phyloP scores from a whole-genome alignment of 805 yeast genomes.

The Saccharomycopsis selenospora region DNA sequence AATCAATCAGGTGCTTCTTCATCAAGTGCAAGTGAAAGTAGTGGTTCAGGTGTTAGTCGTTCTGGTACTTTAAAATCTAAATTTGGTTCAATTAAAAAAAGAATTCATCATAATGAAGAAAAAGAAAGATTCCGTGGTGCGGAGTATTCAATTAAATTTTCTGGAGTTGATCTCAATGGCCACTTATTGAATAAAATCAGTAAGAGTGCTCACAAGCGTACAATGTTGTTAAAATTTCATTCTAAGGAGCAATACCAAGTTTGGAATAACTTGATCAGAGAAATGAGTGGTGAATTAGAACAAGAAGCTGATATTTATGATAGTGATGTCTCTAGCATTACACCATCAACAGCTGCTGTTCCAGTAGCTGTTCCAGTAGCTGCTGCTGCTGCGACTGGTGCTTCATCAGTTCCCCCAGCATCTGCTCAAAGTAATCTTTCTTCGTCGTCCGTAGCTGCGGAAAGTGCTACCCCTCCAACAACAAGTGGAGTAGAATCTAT shows the following conservation, averaged over 20 bases:
- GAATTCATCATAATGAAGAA: not conserved
- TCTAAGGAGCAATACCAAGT: slow-evolving; percentile 15
- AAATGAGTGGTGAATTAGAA: slow-evolving; percentile 19
- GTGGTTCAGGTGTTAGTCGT: not conserved
- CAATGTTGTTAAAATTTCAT: slow-evolving; percentile 17
- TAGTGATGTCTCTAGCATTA: not conserved
- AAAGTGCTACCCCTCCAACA: not conserved
- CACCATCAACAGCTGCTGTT: not conserved
- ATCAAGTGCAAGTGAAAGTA: not conserved
- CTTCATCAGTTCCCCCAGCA: not conserved
- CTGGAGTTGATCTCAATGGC: slow-evolving; percentile 19
- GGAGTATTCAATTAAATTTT: slow-evolving; percentile 16
- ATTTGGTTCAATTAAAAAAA: slow-evolving; percentile 16
- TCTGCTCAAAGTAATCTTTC: not conserved
- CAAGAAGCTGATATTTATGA: slow-evolving; percentile 17
- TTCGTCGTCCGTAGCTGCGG: not conserved
- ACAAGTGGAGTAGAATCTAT: not conserved
- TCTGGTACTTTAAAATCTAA: slow-evolving; percentile 14
- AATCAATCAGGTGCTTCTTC: not conserved
- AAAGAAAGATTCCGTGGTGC: not conserved
- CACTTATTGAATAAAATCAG: slow-evolving; percentile 17
- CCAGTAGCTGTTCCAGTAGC: slow-evolving; percentile 3
- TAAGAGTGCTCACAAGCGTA: slow-evolving; percentile 20
- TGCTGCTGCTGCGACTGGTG: slow-evolving; percentile 4
- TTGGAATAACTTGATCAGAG: slow-evolving; percentile 18